Base-by-base conservation (phyloP, 768 basidiomycete genomes). In the Suillus subaureus region DNA sequence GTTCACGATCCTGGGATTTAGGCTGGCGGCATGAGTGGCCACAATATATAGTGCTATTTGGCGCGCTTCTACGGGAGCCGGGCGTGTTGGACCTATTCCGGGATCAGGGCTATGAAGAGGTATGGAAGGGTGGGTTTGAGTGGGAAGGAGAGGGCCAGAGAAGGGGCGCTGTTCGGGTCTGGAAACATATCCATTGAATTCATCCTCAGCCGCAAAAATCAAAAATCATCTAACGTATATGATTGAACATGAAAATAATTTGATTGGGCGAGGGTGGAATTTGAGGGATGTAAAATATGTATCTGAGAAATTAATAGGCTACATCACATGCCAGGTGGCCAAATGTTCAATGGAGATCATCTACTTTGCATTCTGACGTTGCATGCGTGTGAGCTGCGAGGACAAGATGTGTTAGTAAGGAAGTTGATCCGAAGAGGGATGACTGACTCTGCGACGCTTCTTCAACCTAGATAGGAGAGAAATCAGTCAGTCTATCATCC, bases 381-480 rank as follows among this genome's bases (percentile, higher is more conserved):
- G 40, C 21, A 80, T 70, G 40, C 83, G 83, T 52, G 85, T 87
- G 62, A 82, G 79, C 85, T 87, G 61, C 21, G 43, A 68, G 1
- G 33, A 55, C 54, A 60, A 51, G 45, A 49, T 39, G 28, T 26
- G 56, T 78, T 9, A 79, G 71, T 66, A 31, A 31, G 18, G 18
- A 21, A 58, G 52, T 11, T 49, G 12, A 39, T 18, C n/a, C 37
- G 42, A 12, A 23, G n/a, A 51, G 18, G 42, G 54, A 49, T 18
- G 63, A 78, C 88, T 66, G 75, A 93, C 93, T 81, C 88, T 91
- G 85, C 95, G 85, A 70, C 93, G 88, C 84, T 96, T 96, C 88
- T 89, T 93, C 73, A 93, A 85, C 82, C 93, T 94, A 58, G 66
- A 61, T 28, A 62, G 33, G 43, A 60, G 26, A 35, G 33, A 35